A percentile compares a stretch with the other conserved stretches of the same genome.
These are phyloP conservation scores for Fusarium brachygibbosum DNA, from an alignment of 2,329 filamentous ascomycete genomes.

Conservation along the genomic window DNA sequence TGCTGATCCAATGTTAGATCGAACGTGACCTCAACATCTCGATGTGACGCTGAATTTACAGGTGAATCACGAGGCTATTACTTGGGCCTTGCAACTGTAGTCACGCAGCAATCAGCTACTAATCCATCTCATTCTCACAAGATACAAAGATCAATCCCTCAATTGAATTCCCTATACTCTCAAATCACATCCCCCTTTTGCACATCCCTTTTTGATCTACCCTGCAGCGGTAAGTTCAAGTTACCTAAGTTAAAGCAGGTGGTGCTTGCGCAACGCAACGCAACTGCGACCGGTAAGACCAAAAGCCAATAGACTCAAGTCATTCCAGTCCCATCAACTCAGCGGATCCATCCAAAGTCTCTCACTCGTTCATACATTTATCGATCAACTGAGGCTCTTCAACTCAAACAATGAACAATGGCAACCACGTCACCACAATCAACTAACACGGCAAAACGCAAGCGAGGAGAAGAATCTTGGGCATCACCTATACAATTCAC, in stretches of 20 bases:
- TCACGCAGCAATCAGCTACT: conserved; percentile 19
- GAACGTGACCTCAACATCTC: conserved; percentile 22
- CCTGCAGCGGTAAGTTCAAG: conserved; percentile 1
- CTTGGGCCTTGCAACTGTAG: conserved; percentile 11
- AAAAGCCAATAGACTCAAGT: conserved; percentile 15
- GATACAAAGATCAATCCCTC: conserved; percentile 2
- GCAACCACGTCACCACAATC: conserved; percentile 44
- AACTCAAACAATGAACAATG: conserved; percentile 42
- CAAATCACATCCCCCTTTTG: conserved; percentile 16
- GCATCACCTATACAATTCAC: conserved; percentile 60
- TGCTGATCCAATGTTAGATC: conserved; percentile 11
- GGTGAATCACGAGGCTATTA: conserved; percentile 34
- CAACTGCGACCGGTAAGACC: conserved; percentile 2
- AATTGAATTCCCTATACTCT: conserved; percentile 6
- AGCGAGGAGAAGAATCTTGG: conserved; percentile 56
- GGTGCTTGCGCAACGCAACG: conserved; percentile 40
- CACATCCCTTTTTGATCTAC: conserved; percentile 23
- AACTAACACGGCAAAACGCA: conserved; percentile 60
- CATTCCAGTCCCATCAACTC: conserved; percentile 6
- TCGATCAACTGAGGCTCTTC: conserved; percentile 9
- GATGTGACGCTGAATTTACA: conserved; percentile 33
- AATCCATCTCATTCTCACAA: neutral
- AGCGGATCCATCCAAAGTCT: conserved; percentile 14
- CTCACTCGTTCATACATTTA: conserved; percentile 8
- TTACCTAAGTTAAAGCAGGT: conserved; percentile 28